Conservation (phyloP, 225 moss, liverwort and hornwort species). For the Marchantia polymorpha region DNA sequence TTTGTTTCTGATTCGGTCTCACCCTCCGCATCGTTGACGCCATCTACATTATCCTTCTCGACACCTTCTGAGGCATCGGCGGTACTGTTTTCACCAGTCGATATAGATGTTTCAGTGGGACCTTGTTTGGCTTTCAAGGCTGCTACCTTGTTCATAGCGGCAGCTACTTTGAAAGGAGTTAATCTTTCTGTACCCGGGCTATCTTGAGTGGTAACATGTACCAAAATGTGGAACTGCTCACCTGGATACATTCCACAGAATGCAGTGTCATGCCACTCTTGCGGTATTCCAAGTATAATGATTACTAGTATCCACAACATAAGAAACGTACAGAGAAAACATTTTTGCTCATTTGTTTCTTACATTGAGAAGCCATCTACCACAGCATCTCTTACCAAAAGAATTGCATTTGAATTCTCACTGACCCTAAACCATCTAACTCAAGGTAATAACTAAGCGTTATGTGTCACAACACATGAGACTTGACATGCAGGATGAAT, state of each 20-base stretch:
- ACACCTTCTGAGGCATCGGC: background rate
- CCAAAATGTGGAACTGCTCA: slow-evolving; percentile 86
- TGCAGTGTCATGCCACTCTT: background rate
- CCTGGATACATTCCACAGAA: slow-evolving; percentile 49
- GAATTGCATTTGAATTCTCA: no score
- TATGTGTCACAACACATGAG: no score
- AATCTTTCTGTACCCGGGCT: slow-evolving; percentile 50
- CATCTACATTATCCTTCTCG: slow-evolving; percentile 7
- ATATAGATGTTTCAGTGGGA: slow-evolving; percentile 9
- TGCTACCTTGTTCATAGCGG: slow-evolving; percentile 51
- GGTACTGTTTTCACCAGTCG: background rate
- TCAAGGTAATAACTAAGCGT: no score
- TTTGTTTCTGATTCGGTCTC: slow-evolving; percentile 9
- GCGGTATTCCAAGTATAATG: background rate
- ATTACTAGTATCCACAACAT: no score
- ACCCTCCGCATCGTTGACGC: slow-evolving; percentile 2
- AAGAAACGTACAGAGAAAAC: no score
- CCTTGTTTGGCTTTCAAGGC: slow-evolving; percentile 27
- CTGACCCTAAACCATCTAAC: no score
- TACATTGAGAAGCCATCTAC: no score
- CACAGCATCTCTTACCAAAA: no score
- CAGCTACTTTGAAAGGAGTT: slow-evolving; percentile 88
- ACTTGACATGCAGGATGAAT: background rate
- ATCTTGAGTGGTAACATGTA: slow-evolving; percentile 69
- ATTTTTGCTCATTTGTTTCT: no score